phyloP scores from a whole-genome alignment of 352 stramenopile genomes.

The Globisporangium orthogonon region DNA sequence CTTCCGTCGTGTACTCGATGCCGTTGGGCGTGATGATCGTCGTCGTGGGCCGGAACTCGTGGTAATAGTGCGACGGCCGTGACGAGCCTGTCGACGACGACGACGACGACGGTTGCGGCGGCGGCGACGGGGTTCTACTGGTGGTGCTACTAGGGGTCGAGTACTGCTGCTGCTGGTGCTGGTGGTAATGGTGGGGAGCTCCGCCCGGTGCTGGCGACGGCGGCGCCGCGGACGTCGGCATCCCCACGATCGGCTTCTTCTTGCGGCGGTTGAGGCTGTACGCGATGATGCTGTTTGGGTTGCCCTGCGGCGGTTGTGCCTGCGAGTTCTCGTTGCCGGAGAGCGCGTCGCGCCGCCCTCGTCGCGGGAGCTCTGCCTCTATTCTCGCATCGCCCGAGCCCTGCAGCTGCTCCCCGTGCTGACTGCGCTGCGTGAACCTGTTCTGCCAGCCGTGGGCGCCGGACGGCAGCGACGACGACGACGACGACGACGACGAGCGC shows the following conservation, averaged over 20 bases:
- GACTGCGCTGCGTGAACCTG: conserved; percentile 19
- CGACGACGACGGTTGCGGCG: not conserved
- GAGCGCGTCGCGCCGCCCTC: conserved; percentile 33
- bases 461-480: conserved; percentile 21
- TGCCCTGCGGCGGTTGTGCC: conserved; percentile 7
- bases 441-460: conserved; percentile 6
- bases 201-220: not conserved
- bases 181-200: conserved; percentile 15
- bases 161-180: conserved; percentile 22
- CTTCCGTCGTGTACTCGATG: conserved; percentile 19
- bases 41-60: conserved; percentile 7
- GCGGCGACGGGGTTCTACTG: not conserved
- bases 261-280: conserved; percentile 60
- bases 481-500: conserved; percentile 21
- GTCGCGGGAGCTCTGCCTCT: conserved; percentile 23
- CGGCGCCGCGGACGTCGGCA: conserved; percentile 12
- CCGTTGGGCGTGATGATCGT: conserved; percentile 16
- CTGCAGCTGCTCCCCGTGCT: conserved; percentile 1
- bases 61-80: not conserved
- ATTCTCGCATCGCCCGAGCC: conserved; percentile 17
- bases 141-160: not conserved
- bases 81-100: not conserved
- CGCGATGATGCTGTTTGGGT: conserved; percentile 41
- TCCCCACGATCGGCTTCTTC: conserved; percentile 40
- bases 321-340: conserved; percentile 26